These are phyloP conservation scores for Linum trigynum DNA, from an alignment of 345 rosid species.

Conservation along the genomic window DNA sequence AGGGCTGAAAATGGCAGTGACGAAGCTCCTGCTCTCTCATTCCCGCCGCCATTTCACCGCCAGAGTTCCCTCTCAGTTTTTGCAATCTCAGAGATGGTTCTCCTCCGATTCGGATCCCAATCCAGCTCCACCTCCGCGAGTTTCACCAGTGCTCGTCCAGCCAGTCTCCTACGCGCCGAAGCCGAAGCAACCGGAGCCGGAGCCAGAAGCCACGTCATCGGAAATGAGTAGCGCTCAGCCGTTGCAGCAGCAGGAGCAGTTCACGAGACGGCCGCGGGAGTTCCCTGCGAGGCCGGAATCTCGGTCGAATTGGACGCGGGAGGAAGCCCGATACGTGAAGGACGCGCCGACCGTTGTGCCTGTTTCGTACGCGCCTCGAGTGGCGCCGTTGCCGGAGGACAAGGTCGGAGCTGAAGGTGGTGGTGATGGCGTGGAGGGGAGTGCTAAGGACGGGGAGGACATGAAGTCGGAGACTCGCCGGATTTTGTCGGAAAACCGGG, in stretches of 20 bases:
- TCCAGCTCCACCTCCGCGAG: not conserved
- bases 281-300: slow-evolving; percentile 6
- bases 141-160: slow-evolving; percentile 29
- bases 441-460: slow-evolving; percentile 8
- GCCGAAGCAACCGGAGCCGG: slow-evolving; percentile 26
- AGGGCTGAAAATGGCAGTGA: not conserved
- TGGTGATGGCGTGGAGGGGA: slow-evolving; percentile 13
- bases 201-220: slow-evolving; percentile 11
- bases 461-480: slow-evolving; percentile 30
- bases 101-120: not conserved
- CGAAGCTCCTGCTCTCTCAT: slow-evolving; percentile 3
- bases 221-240: slow-evolving; percentile 1
- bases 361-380: slow-evolving; percentile 61
- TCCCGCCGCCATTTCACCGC: not conserved
- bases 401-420: slow-evolving; percentile 17
- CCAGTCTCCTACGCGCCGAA: slow-evolving; percentile 58
- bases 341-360: slow-evolving; percentile 46
- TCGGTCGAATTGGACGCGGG: slow-evolving; percentile 47
- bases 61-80: not conserved
- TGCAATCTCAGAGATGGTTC: not conserved
- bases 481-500: slow-evolving; percentile 28
- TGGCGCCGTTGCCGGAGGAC: slow-evolving; percentile 84
- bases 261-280: slow-evolving; percentile 1
- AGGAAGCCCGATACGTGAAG: slow-evolving; percentile 67
- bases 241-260: not conserved